Evolutionary conservation across 2,329 filamentous ascomycete species (phyloP), one percentile per base, ranked within the genome.

Genomic region (Graphilbum sp.): DNA sequence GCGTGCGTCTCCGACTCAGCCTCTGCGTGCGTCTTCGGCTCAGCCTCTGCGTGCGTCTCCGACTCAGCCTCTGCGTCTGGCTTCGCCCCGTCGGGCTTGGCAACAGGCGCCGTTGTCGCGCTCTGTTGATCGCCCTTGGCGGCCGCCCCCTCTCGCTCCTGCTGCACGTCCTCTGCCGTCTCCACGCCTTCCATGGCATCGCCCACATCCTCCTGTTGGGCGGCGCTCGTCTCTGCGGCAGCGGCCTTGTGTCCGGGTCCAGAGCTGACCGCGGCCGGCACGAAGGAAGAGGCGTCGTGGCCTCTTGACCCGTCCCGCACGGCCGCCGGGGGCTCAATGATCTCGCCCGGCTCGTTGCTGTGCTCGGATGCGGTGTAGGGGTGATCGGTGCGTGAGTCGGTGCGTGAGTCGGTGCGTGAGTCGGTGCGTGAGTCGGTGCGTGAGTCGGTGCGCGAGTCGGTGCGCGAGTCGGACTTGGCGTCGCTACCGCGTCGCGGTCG

Each of bases 281-380:
- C n/a, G n/a, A n/a, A n/a, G n/a, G n/a, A n/a, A n/a, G n/a, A n/a
- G n/a, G n/a, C n/a, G n/a, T n/a, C n/a, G n/a, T n/a, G n/a, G n/a
- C n/a, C n/a, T n/a, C n/a, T n/a, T n/a, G n/a, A n/a, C n/a, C n/a
- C n/a, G n/a, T n/a, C n/a, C n/a, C n/a, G n/a, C 5, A 27, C 5
- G 5, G 41, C 5, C 7, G 29, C 19, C 18, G 29, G 32, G 21
- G 21, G 17, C 41, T 55, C 54, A 32, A 56, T 60, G 19, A 58
- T 52, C 3, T 68, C 65, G 33, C 64, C 65, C 6, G 64, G 58
- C 35, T 67, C 66, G 2, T 60, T 62, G 23, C 60, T 63, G 27
- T n/a, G 61, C 55, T 36, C 27, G 13, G 27, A 15, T n/a, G 27
- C 7, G 27, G 13, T 15, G 7, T 29, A 12, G 6, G 6, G 27